Evolutionary conservation across 2,329 filamentous ascomycete genomes (phyloP), one percentile per base, ranked within the genome.

Genomic region (Clarireedia sp.): DNA sequence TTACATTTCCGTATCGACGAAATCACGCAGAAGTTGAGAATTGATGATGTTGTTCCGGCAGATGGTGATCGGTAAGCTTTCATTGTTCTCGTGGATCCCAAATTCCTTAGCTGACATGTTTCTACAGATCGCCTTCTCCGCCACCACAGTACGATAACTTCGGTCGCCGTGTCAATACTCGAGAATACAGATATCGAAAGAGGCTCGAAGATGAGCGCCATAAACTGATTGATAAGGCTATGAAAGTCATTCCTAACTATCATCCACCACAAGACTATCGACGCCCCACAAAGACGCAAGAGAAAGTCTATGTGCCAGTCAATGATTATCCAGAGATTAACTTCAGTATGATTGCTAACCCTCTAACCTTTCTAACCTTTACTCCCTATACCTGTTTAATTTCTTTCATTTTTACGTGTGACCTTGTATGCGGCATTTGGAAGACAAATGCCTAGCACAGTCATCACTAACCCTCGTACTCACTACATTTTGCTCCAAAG

Each of bases 271-370:
- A 92, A 80, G 94, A 99, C 73, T 99, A 99, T 74, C 90, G 94
- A 73, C 89, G 94, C 68, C 94, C 94, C 60, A 97, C 92, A 73
- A 99, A 99, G 87, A 99, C 94, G 71, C 94, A 99, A 77, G 94
- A 99, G 81, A 99, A 99, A 81, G 95, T 99, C 87, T 99, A 99
- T 73, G 94, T 99, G 74, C 94, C 94, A 73, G 94, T 99, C 78
- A 99, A 99, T 83, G 94, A 99, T 76, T 99, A 99, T 74, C 94
- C 94, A 81, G 94, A 99, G 76, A 97, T 99, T 86, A 99, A 99
- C 87, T 99, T 99, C 90, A 99, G 94, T 99, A 96, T 92, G 92
- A 92, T 94, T 91, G 86, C 91, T 96, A 96, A 96, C 90, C 90
- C 90, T 90, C 84, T 85, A 86, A 88, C 84, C 78, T 74, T 80